Percentiles rank a stretch among this genome's conserved stretches.
phyloP scores from a whole-genome alignment of 2,329 filamentous ascomycete species.

The Colletotrichum sp. region DNA sequence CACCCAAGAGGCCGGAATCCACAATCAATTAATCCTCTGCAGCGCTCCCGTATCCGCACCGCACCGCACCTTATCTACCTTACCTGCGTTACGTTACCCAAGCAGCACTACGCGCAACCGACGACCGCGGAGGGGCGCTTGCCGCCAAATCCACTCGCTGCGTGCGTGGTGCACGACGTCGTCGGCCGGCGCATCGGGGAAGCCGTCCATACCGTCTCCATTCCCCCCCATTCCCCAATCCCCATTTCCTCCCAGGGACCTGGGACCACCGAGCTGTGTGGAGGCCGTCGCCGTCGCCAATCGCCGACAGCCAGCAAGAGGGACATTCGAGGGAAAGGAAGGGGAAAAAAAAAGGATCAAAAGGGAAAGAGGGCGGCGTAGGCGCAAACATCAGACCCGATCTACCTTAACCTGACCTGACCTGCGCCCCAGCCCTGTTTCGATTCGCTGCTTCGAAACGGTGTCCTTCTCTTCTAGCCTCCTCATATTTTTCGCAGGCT shows the following conservation, averaged over 20 bases:
- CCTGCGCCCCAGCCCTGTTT: conserved; percentile 12
- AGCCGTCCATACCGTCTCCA: conserved; percentile 5
- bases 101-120: background rate
- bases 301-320: background rate
- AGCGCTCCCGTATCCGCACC: background rate
- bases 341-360: background rate
- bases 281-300: background rate
- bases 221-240: background rate
- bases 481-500: background rate
- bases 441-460: background rate
- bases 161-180: background rate
- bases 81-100: background rate
- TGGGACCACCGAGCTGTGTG: background rate
- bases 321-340: background rate
- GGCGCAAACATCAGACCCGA: background rate
- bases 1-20: background rate
- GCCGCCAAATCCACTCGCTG: background rate
- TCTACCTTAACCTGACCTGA: background rate
- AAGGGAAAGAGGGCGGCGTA: background rate
- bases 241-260: background rate
- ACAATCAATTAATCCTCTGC: background rate
- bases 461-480: background rate
- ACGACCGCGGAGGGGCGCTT: background rate
- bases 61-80: background rate
- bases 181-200: conserved; percentile 12